Conservation (phyloP, 2,329 filamentous ascomycete genomes). For the Xylaria sp. region DNA sequence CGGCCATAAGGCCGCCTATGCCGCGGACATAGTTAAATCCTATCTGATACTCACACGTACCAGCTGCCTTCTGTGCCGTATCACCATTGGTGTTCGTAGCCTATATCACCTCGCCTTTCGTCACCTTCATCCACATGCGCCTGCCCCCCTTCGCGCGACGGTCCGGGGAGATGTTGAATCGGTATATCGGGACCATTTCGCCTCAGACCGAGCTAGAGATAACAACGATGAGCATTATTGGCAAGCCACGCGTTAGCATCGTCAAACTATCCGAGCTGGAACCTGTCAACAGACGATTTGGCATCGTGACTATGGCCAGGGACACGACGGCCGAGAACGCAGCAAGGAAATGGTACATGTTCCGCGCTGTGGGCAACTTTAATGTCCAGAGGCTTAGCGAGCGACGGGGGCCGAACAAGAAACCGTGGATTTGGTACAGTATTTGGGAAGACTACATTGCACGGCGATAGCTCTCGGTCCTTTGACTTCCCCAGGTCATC, state of each 20-base stretch:
- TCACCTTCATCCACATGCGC: slow-evolving; percentile 72
- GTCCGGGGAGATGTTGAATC: slow-evolving; percentile 60
- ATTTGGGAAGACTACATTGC: slow-evolving; percentile 24
- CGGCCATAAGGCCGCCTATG: neutral
- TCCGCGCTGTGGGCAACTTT: slow-evolving; percentile 46
- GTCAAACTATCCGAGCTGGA: slow-evolving; percentile 44
- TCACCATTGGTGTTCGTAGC: slow-evolving; percentile 69
- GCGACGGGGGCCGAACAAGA: slow-evolving; percentile 34
- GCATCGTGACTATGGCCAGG: slow-evolving; percentile 48
- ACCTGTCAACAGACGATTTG: slow-evolving; percentile 40
- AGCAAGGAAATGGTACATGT: slow-evolving; percentile 45
- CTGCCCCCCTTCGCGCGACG: slow-evolving; percentile 69
- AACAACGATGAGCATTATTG: slow-evolving; percentile 61
- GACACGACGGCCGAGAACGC: slow-evolving; percentile 40
- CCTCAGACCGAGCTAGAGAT: slow-evolving; percentile 54
- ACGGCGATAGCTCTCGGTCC: neutral
- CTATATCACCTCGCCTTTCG: slow-evolving; percentile 71
- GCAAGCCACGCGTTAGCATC: slow-evolving; percentile 54
- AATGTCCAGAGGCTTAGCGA: slow-evolving; percentile 39
- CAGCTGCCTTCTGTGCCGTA: slow-evolving; percentile 64
- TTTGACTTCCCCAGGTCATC: too few species aligned
- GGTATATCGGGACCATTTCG: slow-evolving; percentile 56
- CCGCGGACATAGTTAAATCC: neutral
- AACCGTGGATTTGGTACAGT: slow-evolving; percentile 47
- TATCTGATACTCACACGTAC: neutral